phyloP scores from a whole-genome alignment of 177 flowering plant genomes.

The Vitis hybrid region DNA sequence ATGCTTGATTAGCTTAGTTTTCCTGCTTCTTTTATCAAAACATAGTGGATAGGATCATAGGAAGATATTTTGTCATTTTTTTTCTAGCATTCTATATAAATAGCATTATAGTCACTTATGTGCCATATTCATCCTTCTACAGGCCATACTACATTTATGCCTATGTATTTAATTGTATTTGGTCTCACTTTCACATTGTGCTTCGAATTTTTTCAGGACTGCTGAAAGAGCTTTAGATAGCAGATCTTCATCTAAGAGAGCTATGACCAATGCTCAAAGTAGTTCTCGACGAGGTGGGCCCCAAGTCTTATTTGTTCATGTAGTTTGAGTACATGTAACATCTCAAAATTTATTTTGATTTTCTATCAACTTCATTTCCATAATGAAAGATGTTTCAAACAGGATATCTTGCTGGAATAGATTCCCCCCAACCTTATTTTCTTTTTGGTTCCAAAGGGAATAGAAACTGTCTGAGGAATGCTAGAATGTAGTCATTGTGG shows the following conservation, averaged over 20 bases:
- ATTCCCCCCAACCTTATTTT: too few relatives aligned
- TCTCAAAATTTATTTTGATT: neutral
- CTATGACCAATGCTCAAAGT: slow-evolving; percentile 27
- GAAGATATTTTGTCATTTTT: neutral
- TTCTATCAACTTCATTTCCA: too few relatives aligned
- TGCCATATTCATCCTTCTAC: too few relatives aligned
- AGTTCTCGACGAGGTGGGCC: slow-evolving; percentile 43
- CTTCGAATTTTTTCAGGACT: slow-evolving; percentile 36
- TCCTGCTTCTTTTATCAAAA: neutral
- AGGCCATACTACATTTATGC: neutral
- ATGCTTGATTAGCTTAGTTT: neutral
- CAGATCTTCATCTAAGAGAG: slow-evolving; percentile 58
- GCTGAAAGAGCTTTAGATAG: slow-evolving; percentile 62
- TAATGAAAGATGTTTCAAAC: too few relatives aligned
- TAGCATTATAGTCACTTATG: too few relatives aligned
- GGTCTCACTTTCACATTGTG: neutral
- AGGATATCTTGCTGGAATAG: too few relatives aligned
- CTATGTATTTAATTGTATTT: neutral
- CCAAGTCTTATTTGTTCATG: neutral
- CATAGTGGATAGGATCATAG: neutral
- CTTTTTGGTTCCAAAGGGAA: too few relatives aligned
- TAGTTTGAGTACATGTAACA: neutral
- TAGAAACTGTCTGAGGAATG: too few relatives aligned
- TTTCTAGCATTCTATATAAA: too few relatives aligned
- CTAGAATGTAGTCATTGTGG: too few relatives aligned